Conservation (phyloP, 306 rosid species). For the Phaseolus lunatus region DNA sequence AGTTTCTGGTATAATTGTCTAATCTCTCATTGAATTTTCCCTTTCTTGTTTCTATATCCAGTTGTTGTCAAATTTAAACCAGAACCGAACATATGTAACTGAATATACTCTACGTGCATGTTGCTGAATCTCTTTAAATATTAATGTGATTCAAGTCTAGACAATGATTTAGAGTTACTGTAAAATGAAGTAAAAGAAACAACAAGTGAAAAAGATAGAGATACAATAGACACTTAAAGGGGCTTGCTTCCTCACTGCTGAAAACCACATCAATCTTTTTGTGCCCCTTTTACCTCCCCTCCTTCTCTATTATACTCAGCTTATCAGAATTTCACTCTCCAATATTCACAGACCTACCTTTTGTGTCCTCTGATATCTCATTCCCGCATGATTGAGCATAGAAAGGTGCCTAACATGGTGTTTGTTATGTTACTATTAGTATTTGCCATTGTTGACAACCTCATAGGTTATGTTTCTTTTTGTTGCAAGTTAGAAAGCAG, state of each 20-base stretch:
- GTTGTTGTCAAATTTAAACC: slow-evolving; percentile 1
- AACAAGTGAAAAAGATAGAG: neutral
- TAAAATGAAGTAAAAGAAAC: slow-evolving; percentile 5
- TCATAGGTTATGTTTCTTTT: slow-evolving; percentile 13
- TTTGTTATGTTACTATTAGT: neutral
- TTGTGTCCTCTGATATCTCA: neutral
- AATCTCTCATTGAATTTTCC: slow-evolving; percentile 18
- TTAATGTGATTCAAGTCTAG: neutral
- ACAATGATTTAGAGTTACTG: slow-evolving; percentile 3
- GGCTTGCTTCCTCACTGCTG: neutral
- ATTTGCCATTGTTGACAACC: neutral
- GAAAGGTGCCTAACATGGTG: slow-evolving; percentile 1
- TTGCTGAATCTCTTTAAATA: slow-evolving; percentile 2
- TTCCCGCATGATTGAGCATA: neutral
- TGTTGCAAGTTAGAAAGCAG: neutral
- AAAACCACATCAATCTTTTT: neutral
- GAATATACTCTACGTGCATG: neutral
- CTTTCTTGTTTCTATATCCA: neutral
- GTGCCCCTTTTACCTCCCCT: neutral
- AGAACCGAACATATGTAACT: slow-evolving; percentile 12
- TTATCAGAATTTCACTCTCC: neutral
- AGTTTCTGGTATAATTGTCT: slow-evolving; percentile 5
- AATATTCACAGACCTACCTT: neutral
- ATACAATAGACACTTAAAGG: neutral
- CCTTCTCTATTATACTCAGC: neutral